Conservation (phyloP, 1,139 yeast species). For the Diutina sp. region DNA sequence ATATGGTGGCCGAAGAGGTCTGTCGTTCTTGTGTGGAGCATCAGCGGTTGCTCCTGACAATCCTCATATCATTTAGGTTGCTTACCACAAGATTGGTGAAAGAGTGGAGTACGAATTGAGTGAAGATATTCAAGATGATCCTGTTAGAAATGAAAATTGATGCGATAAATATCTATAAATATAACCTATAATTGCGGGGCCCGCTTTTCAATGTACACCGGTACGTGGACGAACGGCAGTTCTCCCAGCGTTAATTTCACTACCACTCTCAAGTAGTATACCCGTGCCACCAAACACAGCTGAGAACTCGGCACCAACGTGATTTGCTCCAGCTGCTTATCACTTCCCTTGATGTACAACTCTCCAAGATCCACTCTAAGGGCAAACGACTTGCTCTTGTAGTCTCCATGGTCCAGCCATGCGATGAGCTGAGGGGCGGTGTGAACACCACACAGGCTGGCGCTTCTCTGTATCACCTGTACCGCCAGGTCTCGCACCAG, state of each 20-base stretch:
- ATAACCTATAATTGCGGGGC: not conserved
- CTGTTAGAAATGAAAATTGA: not conserved
- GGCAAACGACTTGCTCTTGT: constrained; percentile 2
- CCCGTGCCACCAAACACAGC: constrained; percentile 19
- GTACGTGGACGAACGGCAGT: constrained; percentile 17
- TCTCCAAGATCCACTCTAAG: constrained; percentile 12
- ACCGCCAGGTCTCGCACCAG: not conserved
- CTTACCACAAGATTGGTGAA: too few relatives aligned
- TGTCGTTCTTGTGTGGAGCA: too few relatives aligned
- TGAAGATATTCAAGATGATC: too few relatives aligned
- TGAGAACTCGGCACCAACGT: constrained; percentile 29
- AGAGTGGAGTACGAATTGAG: too few relatives aligned
- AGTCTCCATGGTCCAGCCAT: not conserved
- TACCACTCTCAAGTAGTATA: constrained; percentile 21
- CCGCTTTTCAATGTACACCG: constrained; percentile 9
- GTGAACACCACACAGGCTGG: not conserved
- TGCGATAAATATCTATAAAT: not conserved
- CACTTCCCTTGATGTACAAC: constrained; percentile 6
- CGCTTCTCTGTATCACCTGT: not conserved
- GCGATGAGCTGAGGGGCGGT: not conserved
- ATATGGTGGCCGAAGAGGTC: too few relatives aligned
- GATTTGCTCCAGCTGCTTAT: constrained; percentile 11
- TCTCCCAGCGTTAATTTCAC: constrained; percentile 19
- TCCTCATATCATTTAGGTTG: too few relatives aligned
- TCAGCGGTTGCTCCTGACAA: too few relatives aligned